A percentile compares a stretch with the other conserved stretches of the same genome.
Conservation (phyloP, 1,284 basidiomycete species). For the Papiliotrema fonsecae region DNA sequence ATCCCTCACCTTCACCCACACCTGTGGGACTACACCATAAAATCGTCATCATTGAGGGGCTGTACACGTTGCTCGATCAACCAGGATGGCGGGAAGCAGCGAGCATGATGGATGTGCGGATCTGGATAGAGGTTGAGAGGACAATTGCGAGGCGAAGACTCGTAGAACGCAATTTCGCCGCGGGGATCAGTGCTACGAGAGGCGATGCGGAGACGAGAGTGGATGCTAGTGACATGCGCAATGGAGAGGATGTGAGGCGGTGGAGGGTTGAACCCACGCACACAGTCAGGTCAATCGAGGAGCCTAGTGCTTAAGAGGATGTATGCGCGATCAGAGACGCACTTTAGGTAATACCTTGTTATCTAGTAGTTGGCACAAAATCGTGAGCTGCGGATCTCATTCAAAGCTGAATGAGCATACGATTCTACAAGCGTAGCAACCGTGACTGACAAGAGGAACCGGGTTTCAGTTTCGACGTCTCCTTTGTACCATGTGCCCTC, state of each 20-base stretch:
- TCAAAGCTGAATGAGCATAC: too few relatives aligned
- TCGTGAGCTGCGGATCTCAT: too few relatives aligned
- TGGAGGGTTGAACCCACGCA: constrained; percentile 17
- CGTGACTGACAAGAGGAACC: too few relatives aligned
- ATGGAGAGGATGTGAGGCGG: constrained; percentile 21
- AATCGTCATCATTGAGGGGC: constrained; percentile 75
- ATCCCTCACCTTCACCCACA: constrained; percentile 51
- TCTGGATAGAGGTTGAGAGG: constrained; percentile 65
- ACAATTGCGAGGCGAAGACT: constrained; percentile 62
- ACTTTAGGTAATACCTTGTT: too few relatives aligned
- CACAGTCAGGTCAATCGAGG: constrained; percentile 8
- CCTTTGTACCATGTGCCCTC: too few relatives aligned
- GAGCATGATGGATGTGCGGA: constrained; percentile 66
- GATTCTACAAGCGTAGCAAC: too few relatives aligned
- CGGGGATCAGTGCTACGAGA: constrained; percentile 21
- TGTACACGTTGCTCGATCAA: constrained; percentile 70
- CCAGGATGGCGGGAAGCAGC: constrained; percentile 69
- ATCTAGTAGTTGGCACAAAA: too few relatives aligned
- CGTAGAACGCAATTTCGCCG: constrained; percentile 50
- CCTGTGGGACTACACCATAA: constrained; percentile 61
- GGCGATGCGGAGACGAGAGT: constrained; percentile 10
- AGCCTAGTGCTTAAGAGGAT: too few relatives aligned
- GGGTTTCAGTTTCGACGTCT: too few relatives aligned
- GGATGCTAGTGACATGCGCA: constrained; percentile 20
- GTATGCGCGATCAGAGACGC: too few relatives aligned